Conservation (phyloP, 495 filamentous ascomycete genomes). For the Parathielavia hyrcaniae region DNA sequence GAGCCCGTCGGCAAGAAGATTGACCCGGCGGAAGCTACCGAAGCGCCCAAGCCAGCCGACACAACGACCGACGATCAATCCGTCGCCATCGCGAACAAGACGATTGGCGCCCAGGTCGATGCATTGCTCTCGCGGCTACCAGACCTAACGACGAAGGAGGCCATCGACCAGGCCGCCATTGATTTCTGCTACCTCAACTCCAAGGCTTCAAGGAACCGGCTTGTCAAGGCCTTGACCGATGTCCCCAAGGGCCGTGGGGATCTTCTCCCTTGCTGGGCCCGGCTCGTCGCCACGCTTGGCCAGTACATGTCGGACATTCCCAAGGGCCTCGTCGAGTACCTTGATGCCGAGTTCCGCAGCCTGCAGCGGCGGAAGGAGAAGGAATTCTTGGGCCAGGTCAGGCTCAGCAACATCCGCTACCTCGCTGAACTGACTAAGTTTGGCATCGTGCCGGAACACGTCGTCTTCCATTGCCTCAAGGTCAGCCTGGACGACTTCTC, state of each 20-base stretch:
- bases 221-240: constrained; percentile 89
- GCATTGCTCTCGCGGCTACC: constrained; percentile 79
- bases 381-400: constrained; percentile 90
- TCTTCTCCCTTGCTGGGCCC: constrained; percentile 85
- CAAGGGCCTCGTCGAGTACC: constrained; percentile 83
- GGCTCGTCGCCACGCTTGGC: constrained; percentile 85
- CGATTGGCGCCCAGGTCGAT: constrained; percentile 94
- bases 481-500: constrained; percentile 97
- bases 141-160: constrained; percentile 84
- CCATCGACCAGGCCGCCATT: constrained; percentile 82
- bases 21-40: constrained; percentile 42
- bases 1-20: constrained; percentile 57
- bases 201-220: constrained; percentile 89
- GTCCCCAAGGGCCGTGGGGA: constrained; percentile 90
- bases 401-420: constrained; percentile 91
- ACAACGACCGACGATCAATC: constrained; percentile 70
- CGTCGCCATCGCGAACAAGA: constrained; percentile 92
- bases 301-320: constrained; percentile 90
- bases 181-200: constrained; percentile 99
- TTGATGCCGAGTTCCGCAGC: constrained; percentile 95
- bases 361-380: constrained; percentile 98
- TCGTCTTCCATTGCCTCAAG: constrained; percentile 97
- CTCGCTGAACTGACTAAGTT: constrained; percentile 97
- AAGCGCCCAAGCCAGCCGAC: constrained; percentile 47
- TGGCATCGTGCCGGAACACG: constrained; percentile 94